These are phyloP conservation scores for Candolleomyces efflorescens DNA, from an alignment of 768 basidiomycete genomes.

Conservation along the genomic window DNA sequence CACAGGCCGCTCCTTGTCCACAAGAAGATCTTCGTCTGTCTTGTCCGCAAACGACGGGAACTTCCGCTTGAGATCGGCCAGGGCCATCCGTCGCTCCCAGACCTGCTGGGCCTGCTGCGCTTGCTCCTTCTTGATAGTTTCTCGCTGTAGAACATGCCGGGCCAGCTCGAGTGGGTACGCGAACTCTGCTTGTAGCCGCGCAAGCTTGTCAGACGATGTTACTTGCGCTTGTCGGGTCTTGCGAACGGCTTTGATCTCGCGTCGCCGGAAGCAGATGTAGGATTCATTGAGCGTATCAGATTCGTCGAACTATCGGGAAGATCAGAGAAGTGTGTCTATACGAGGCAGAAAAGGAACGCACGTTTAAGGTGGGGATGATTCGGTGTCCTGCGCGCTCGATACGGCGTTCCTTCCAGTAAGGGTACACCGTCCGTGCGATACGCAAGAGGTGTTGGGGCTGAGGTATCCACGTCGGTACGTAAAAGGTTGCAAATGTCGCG, in stretches of 20 bases:
- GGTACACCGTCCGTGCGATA: conserved; percentile 71
- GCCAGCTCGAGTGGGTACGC: conserved; percentile 70
- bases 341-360: conserved; percentile 33
- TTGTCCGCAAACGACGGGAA: conserved; percentile 56
- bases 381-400: conserved; percentile 74
- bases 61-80: conserved; percentile 79
- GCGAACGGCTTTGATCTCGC: conserved; percentile 89
- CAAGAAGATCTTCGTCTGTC: conserved; percentile 66
- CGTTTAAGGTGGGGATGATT: conserved; percentile 87
- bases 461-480: conserved; percentile 67
- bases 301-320: conserved; percentile 67
- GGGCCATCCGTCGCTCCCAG: conserved; percentile 73
- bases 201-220: conserved; percentile 84
- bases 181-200: conserved; percentile 77
- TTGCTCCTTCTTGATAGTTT: conserved; percentile 69
- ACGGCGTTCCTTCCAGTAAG: conserved; percentile 88
- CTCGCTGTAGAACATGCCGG: conserved; percentile 62
- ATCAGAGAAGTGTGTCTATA: conserved; percentile 2
- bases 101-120: conserved; percentile 54
- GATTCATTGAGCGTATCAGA: conserved; percentile 87
- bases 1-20: conserved; percentile 63
- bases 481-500: conserved; percentile 64
- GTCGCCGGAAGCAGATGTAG: conserved; percentile 94
- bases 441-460: conserved; percentile 56
- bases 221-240: conserved; percentile 93